Evolutionary conservation across 495 filamentous ascomycete genomes (phyloP), one percentile per base, ranked within the genome.

Genomic region (Astrothelium subdiscretum): DNA sequence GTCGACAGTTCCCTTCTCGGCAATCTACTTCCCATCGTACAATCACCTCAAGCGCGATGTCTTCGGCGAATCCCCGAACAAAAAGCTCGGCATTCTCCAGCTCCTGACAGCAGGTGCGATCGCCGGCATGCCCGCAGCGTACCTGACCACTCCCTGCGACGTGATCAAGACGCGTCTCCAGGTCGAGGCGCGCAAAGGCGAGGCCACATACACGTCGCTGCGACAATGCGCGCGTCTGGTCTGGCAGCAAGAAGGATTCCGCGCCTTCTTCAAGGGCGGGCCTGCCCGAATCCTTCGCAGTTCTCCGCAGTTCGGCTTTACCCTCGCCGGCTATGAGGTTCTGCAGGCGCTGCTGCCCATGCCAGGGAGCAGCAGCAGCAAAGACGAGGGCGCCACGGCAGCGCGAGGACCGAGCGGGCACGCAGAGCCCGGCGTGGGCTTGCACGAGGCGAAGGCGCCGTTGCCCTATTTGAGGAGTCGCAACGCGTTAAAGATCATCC

Each of bases 91-190:
- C 32, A 82, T 98, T 58, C 65, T 96, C 26, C 94, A 97, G 75
- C 88, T 98, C 60, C 84, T 98, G 10, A 92, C 90, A 1, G 90
- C 94, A 11, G 94, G 95, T 75, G 94, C 94, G 58, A 95, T 97
- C 52, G 94, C 94, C 58, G 94, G 94, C 78, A 98, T 98, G 95
- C 94, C 94, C 15, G 92, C 94, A 1, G 94, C 94, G 5, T 98
- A 98, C 76, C 80, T 98, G 62, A 98, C 94, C 26, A 98, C 94
- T 2, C 94, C 94, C 3, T 97, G 88, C 77, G 94, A 98, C 71
- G 94, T 98, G 64, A 97, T 98, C 84, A 98, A 98, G 79, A 98
- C 94, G 8, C 88, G 94, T 71, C 79, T 98, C 62, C 94, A 98
- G 70, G 94, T 98, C 62, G 94, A 98, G 73, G 92, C 94, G 10